Percentiles rank a stretch among this genome's conserved stretches.
Conservation (phyloP, 345 rosid species). For the Populus simonii region DNA sequence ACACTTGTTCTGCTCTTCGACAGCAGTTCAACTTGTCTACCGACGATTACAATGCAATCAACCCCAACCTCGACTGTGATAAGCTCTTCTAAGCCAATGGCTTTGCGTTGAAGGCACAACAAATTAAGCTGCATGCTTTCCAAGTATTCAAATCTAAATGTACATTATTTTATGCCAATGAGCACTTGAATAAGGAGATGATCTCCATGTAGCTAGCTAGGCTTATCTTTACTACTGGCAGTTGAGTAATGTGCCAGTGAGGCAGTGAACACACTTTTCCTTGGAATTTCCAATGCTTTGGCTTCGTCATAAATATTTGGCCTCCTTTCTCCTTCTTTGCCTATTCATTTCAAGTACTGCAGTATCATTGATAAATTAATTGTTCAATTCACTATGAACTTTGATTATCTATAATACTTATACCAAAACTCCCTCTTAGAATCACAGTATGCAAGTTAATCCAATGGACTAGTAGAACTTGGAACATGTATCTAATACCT, state of each 20-base stretch:
- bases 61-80: slow-evolving; percentile 37
- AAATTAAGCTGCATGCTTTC: background rate
- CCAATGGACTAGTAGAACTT: too few species aligned
- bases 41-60: slow-evolving; percentile 5
- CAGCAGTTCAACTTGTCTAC: slow-evolving; percentile 1
- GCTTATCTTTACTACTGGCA: background rate
- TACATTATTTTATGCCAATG: background rate
- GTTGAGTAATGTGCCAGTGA: background rate
- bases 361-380: too few species aligned
- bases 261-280: too few species aligned
- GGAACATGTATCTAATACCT: too few species aligned
- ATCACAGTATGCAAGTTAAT: too few species aligned
- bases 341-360: too few species aligned
- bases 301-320: too few species aligned
- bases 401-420: too few species aligned
- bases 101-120: slow-evolving; percentile 28
- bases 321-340: too few species aligned
- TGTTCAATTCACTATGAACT: too few species aligned
- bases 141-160: background rate
- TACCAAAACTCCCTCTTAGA: too few species aligned
- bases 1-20: slow-evolving; percentile 6
- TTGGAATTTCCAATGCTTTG: too few species aligned
- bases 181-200: background rate
- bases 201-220: background rate
- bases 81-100: slow-evolving; percentile 40